Base-by-base conservation (phyloP, 108 stramenopile genomes). In the Thalassiosira profunda region DNA sequence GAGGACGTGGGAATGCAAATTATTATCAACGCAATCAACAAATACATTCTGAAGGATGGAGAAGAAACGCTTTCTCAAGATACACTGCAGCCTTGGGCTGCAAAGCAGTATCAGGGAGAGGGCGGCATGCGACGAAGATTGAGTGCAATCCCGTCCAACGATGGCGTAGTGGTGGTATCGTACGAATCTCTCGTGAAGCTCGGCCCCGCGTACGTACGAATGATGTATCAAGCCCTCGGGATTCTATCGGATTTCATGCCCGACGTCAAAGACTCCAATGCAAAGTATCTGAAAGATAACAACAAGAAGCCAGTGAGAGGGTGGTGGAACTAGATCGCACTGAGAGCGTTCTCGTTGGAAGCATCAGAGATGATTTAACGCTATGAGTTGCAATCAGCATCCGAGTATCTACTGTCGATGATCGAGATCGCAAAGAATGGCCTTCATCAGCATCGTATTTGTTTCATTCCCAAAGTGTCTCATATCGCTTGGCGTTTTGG, bases 161-260 rank as follows among this genome's bases (percentile, higher is more conserved):
- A 65, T 33, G 57, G 57, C 51, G 72, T 72, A 0, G 63, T 72
- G 17, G 25, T 72, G 46, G 63, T 72, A 31, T 72, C 72, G 2
- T 72, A 72, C 41, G 72, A 72, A 65, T 72, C 63, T 10, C 31
- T 72, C 15, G 24, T 65, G 5, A 64, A 72, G 53, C 41, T 72
- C 38, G 52, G 53, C 9, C 18, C n/a, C 8, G 56, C 63, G 12
- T 72, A 72, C 20, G 52, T 72, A 17, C 41, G 65, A 55, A 52
- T 55, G 20, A 36, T 72, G n/a, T 72, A 64, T 45, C 37, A 34
- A 5, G 54, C 51, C 2, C 34, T 72, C 8, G 72, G 53, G 2
- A 72, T 72, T n/a, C 18, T 65, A 29, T 65, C 63, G 4, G 37
- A 55, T 15, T 24, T 33, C 25, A 42, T 56, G 1, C 72, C 72